These are phyloP conservation scores for Mucor mucedo DNA, from an alignment of 371 early-diverging fungal species.

Conservation along the genomic window DNA sequence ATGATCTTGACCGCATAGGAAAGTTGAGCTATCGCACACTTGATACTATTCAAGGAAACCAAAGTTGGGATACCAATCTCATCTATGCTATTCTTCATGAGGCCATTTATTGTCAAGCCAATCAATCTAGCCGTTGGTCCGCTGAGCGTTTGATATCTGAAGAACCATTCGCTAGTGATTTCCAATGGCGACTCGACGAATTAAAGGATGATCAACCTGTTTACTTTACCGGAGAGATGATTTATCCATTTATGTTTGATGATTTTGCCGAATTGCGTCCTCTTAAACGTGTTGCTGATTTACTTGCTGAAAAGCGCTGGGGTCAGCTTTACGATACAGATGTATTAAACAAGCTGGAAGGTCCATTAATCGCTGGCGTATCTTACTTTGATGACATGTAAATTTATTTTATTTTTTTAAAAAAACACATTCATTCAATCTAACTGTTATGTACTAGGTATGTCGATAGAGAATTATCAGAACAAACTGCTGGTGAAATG, in stretches of 20 bases:
- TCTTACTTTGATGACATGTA: slow-evolving; percentile 78
- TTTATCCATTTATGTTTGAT: slow-evolving; percentile 80
- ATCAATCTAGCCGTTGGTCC: slow-evolving; percentile 67
- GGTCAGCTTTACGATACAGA: slow-evolving; percentile 62
- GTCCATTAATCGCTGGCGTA: slow-evolving; percentile 70
- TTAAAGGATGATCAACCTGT: slow-evolving; percentile 38
- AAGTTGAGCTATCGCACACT: slow-evolving; percentile 59
- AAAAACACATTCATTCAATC: neutral
- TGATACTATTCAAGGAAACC: slow-evolving; percentile 41
- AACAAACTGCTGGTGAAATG: slow-evolving; percentile 61
- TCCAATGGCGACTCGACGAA: slow-evolving; percentile 57
- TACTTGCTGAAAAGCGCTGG: slow-evolving; percentile 66
- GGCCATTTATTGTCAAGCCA: slow-evolving; percentile 71
- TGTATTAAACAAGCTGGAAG: slow-evolving; percentile 50
- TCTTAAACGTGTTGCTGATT: slow-evolving; percentile 64
- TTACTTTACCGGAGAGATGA: slow-evolving; percentile 66
- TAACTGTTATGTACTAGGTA: slow-evolving; percentile 42
- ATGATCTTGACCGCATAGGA: slow-evolving; percentile 56
- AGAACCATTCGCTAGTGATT: slow-evolving; percentile 49
- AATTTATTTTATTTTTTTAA: neutral
- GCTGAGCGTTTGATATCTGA: slow-evolving; percentile 63
- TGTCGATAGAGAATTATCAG: slow-evolving; percentile 69
- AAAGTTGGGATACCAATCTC: slow-evolving; percentile 66
- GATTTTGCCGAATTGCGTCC: slow-evolving; percentile 70
- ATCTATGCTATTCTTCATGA: slow-evolving; percentile 77